Evolutionary conservation across 768 basidiomycete species (phyloP), one percentile per base, ranked within the genome.

Genomic region (Suillus bovinus): DNA sequence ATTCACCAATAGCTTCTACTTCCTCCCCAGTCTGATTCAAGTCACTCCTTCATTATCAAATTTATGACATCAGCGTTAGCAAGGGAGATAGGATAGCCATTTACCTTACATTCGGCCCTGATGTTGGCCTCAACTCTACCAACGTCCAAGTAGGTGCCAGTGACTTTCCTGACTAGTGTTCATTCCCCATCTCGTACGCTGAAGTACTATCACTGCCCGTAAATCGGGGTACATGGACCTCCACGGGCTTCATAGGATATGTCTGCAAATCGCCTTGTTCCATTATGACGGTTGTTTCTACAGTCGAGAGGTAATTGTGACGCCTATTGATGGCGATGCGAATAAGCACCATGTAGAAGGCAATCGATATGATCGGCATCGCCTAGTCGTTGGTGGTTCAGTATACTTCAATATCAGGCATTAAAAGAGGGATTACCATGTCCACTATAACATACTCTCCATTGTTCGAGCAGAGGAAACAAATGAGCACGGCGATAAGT

Each of bases 401-500:
- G 49, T 10, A 17, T 14, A 4, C 29, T 10, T 50, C 27, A 9
- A 50, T 29, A 20, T 20, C 4, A 29, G 17, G 49, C 16, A 2
- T 20, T 5, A 17, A 29, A 27, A 14, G 27, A 17, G 27, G 27
- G 14, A 50, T 50, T 16, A 50, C 61, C 61, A 62, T 22, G 22
- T 62, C 61, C 4, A 47, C 9, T 11, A 62, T 36, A 13, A 62
- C 57, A 49, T 11, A 59, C 36, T 59, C 44, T 36, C 61, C 61
- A 24, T 59, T 58, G 49, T 31, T 50, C 10, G 17, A 20, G 17
- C 9, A 4, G 9, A 50, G 0, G 29, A 60, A 63, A 38, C 62
- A 63, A 0, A 63, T 22, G 13, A 54, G 39, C 9, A 8, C 9
- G 49, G 49, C 20, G 27, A 63, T 10, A 13, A 63, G 59, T 24